Percentiles rank a stretch among this genome's conserved stretches.
These are phyloP conservation scores for Lentinus polychrous DNA, from an alignment of 1,284 basidiomycete genomes.

Conservation along the genomic window DNA sequence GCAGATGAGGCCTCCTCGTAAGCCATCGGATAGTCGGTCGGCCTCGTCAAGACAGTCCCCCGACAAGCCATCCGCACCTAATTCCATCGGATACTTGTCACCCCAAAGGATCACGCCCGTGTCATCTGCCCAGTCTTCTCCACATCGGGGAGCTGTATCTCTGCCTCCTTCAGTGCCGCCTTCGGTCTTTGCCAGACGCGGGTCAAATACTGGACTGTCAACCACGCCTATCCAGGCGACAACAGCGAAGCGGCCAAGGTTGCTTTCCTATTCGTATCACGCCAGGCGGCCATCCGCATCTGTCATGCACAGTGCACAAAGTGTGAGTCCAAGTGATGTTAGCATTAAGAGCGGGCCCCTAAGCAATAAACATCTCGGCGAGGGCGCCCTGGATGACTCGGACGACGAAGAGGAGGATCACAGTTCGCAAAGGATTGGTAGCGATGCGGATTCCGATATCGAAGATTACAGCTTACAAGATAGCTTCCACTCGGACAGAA, in stretches of 20 bases:
- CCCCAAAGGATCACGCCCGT: slow-evolving; percentile 22
- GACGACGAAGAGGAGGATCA: slow-evolving; percentile 38
- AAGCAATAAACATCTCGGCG: slow-evolving; percentile 54
- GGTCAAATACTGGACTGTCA: slow-evolving; percentile 15
- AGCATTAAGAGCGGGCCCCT: slow-evolving; percentile 17
- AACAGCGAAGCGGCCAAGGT: slow-evolving; percentile 14
- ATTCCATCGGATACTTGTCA: slow-evolving; percentile 16
- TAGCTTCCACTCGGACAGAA: neutral
- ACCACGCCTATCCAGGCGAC: neutral
- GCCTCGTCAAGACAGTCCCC: slow-evolving; percentile 1
- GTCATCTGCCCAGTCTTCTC: slow-evolving; percentile 58
- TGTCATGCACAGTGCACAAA: slow-evolving; percentile 6
- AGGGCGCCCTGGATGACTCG: slow-evolving; percentile 70
- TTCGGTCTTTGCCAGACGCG: slow-evolving; percentile 20
- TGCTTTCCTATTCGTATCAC: slow-evolving; percentile 16
- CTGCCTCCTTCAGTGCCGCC: slow-evolving; percentile 37
- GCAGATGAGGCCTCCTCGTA: slow-evolving; percentile 6
- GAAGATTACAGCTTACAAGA: slow-evolving; percentile 4
- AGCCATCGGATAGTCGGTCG: neutral
- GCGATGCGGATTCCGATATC: slow-evolving; percentile 1
- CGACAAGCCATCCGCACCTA: slow-evolving; percentile 8
- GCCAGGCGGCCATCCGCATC: slow-evolving; percentile 14
- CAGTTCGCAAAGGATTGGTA: slow-evolving; percentile 4
- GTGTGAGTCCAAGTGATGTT: slow-evolving; percentile 12
- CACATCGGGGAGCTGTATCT: slow-evolving; percentile 32